Conservation (phyloP, 2,329 filamentous ascomycete genomes). For the Sphaerulina populicola region DNA sequence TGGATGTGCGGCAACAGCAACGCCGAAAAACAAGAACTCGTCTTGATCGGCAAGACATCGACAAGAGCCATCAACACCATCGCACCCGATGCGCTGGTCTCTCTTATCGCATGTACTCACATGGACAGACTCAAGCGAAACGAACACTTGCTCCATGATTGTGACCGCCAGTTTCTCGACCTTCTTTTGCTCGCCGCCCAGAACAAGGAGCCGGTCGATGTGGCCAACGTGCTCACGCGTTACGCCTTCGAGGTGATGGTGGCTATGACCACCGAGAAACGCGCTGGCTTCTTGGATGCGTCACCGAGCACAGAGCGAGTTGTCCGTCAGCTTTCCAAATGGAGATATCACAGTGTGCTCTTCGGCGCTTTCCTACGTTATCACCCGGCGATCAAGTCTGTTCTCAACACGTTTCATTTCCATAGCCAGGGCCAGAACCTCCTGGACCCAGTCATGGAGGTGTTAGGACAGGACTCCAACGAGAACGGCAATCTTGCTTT, state of each 20-base stretch:
- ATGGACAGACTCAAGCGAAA: conserved; percentile 17
- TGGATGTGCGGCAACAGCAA: neutral
- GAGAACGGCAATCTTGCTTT: neutral
- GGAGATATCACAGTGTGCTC: conserved; percentile 19
- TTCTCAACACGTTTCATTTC: conserved; percentile 5
- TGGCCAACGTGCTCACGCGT: conserved; percentile 14
- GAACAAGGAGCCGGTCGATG: conserved; percentile 7
- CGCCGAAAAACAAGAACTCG: neutral
- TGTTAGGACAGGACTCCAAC: neutral
- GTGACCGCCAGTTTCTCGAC: conserved; percentile 14
- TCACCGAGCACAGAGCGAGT: conserved; percentile 7
- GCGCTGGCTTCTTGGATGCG: conserved; percentile 17
- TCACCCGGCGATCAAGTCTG: conserved; percentile 15
- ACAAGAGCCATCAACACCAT: neutral
- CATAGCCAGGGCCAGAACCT: neutral
- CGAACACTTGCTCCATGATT: conserved; percentile 18
- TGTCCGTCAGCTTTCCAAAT: conserved; percentile 9
- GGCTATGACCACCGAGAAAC: conserved; percentile 17
- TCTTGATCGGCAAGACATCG: neutral
- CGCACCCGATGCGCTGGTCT: neutral
- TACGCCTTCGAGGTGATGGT: conserved; percentile 24
- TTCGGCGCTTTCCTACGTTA: conserved; percentile 23
- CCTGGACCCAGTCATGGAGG: neutral
- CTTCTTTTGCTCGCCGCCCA: conserved; percentile 4
- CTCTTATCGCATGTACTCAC: neutral